Conservation (phyloP, 1,139 yeast species). For the Citeromyces siamensis region DNA sequence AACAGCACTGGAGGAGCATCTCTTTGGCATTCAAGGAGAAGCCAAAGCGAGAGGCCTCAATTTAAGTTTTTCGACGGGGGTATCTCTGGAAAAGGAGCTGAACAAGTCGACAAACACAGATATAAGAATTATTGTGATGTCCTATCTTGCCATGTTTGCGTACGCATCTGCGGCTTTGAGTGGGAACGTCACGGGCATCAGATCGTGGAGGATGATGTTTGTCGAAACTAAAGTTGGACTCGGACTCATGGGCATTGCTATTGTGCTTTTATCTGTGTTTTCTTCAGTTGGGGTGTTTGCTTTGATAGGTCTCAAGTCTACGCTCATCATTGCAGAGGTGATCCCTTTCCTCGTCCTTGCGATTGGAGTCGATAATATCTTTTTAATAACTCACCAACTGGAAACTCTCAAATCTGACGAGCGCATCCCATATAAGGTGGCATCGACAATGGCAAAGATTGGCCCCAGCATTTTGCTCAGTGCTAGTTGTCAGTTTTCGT, state of each 20-base stretch:
- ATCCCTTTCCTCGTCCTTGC: slow-evolving; percentile 93
- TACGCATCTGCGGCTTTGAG: slow-evolving; percentile 83
- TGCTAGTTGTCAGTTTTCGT: slow-evolving; percentile 60
- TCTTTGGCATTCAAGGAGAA: slow-evolving; percentile 30
- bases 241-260: slow-evolving; percentile 71
- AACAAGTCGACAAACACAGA: slow-evolving; percentile 78
- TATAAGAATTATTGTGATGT: slow-evolving; percentile 50
- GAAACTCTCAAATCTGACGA: slow-evolving; percentile 33
- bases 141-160: slow-evolving; percentile 81
- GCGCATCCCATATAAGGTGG: slow-evolving; percentile 37
- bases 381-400: slow-evolving; percentile 72
- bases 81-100: slow-evolving; percentile 73
- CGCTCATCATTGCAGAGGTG: slow-evolving; percentile 90
- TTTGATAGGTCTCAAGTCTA: slow-evolving; percentile 63
- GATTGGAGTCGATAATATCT: slow-evolving; percentile 90
- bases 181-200: slow-evolving; percentile 28
- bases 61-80: slow-evolving; percentile 69
- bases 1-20: slow-evolving; percentile 37
- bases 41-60: slow-evolving; percentile 35
- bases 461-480: slow-evolving; percentile 85
- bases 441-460: slow-evolving; percentile 53
- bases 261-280: slow-evolving; percentile 68
- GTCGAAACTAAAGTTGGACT: slow-evolving; percentile 58
- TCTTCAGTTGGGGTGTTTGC: slow-evolving; percentile 81
- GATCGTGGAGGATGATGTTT: slow-evolving; percentile 15